These are phyloP conservation scores for Closterium sp. DNA, from an alignment of 139 green algal species.

Conservation along the genomic window DNA sequence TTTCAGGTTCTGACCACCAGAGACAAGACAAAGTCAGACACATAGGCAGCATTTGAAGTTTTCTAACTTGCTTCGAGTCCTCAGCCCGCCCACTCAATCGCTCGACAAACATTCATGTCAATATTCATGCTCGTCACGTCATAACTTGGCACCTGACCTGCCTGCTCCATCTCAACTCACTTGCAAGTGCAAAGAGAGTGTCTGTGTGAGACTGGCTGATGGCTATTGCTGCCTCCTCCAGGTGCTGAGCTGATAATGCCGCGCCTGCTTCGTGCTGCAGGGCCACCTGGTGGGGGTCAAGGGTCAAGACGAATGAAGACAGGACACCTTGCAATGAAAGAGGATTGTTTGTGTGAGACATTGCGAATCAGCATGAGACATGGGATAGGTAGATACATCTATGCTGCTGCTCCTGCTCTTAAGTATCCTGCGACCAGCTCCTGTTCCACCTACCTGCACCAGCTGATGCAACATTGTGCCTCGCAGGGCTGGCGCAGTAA, in stretches of 20 bases:
- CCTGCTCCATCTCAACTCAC: background rate
- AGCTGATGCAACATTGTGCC: slow-evolving; percentile 50
- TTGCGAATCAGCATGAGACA: background rate
- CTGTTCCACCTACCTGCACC: slow-evolving; percentile 46
- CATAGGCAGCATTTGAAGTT: too few relatives aligned
- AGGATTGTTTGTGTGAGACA: background rate
- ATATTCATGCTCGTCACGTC: too few relatives aligned
- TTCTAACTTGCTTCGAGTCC: too few relatives aligned
- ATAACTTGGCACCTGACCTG: too few relatives aligned
- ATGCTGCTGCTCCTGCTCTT: background rate
- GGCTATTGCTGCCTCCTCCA: background rate
- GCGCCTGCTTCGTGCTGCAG: slow-evolving; percentile 14
- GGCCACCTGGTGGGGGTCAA: background rate
- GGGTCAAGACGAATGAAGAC: too few relatives aligned
- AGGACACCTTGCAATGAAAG: too few relatives aligned
- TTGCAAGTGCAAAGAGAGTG: background rate
- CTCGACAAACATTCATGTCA: too few relatives aligned
- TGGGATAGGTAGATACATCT: too few relatives aligned
- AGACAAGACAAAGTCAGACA: too few relatives aligned
- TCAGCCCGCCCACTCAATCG: too few relatives aligned
- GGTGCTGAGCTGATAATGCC: background rate
- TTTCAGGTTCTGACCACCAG: too few relatives aligned
- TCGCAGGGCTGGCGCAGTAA: slow-evolving; percentile 17
- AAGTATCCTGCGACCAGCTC: background rate
- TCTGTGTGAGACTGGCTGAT: background rate